Evolutionary conservation across 1,284 basidiomycete genomes (phyloP).

Genomic region (Microbotryum saponariae): DNA sequence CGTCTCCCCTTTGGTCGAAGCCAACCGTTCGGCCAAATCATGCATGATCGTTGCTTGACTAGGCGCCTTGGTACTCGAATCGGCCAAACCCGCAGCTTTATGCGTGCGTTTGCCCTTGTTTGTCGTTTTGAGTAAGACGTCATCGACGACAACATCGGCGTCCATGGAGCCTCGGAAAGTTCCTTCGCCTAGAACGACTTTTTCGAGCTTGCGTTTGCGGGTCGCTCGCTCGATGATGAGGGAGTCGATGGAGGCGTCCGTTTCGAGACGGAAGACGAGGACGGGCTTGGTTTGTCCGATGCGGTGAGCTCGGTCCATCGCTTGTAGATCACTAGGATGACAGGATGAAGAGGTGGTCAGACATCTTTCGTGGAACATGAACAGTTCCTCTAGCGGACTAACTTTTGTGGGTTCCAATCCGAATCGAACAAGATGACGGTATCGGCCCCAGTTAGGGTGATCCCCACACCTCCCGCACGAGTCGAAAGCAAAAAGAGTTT

Average conservation of each 20-base stretch:
- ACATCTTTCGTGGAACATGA: neutral
- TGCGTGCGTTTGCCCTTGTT: too few relatives aligned
- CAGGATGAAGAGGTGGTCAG: neutral
- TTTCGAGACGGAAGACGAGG: conserved; percentile 29
- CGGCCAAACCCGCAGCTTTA: too few relatives aligned
- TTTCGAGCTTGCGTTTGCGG: conserved; percentile 28
- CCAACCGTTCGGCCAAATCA: neutral
- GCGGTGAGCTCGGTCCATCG: conserved; percentile 88
- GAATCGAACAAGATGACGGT: conserved; percentile 39
- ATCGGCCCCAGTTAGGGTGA: conserved; percentile 88
- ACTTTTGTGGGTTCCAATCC: conserved; percentile 74
- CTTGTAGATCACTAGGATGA: conserved; percentile 63
- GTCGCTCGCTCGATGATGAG: conserved; percentile 23
- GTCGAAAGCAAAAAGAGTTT: conserved; percentile 84
- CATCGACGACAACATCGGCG: too few relatives aligned
- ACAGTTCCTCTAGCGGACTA: neutral
- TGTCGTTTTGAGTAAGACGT: too few relatives aligned
- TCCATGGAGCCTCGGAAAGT: too few relatives aligned
- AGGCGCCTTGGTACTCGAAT: too few relatives aligned
- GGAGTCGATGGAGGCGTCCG: conserved; percentile 24
- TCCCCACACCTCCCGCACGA: conserved; percentile 72
- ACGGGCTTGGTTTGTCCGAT: conserved; percentile 57
- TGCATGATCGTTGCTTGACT: neutral
- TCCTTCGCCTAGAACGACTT: conserved; percentile 25
- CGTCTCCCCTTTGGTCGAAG: neutral